A percentile compares a stretch with the other conserved stretches of the same genome.
Conservation (phyloP, 441 rosid genomes). For the Erysimum cheiri region DNA sequence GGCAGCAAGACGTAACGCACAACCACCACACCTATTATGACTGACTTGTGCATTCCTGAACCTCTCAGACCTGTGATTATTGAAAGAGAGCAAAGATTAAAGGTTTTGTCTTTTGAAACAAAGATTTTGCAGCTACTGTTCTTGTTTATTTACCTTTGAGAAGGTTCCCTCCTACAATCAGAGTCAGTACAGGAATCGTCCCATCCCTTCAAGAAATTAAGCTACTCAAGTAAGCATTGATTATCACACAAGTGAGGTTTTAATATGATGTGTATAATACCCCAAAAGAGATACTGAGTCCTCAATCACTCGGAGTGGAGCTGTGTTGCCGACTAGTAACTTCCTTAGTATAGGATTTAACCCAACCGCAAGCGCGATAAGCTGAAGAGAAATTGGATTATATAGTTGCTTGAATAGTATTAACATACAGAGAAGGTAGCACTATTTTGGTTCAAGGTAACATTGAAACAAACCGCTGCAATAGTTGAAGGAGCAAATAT, state of each 20-base stretch:
- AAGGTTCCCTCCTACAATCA: conserved; percentile 81
- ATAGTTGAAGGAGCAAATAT: conserved; percentile 79
- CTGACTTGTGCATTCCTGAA: conserved; percentile 51
- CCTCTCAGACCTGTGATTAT: conserved; percentile 54
- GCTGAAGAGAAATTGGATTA: conserved; percentile 41
- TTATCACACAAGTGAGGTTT: neutral
- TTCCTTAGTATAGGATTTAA: conserved; percentile 56
- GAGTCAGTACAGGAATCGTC: conserved; percentile 70
- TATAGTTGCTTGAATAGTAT: neutral
- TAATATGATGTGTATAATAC: conserved; percentile 45
- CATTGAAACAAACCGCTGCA: conserved; percentile 60
- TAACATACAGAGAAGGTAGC: neutral
- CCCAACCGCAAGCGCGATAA: conserved; percentile 68
- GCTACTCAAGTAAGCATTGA: conserved; percentile 16
- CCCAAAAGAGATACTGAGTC: conserved; percentile 70
- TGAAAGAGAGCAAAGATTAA: neutral
- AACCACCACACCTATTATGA: conserved; percentile 58
- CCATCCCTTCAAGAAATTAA: conserved; percentile 62
- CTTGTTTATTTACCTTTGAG: conserved; percentile 55
- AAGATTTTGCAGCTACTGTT: neutral
- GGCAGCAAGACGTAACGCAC: conserved; percentile 69
- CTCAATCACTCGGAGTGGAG: conserved; percentile 71
- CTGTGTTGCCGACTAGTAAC: conserved; percentile 60
- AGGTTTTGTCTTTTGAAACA: neutral
- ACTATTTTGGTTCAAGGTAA: conserved; percentile 9